Conservation (phyloP, 495 filamentous ascomycete species). For the Neurospora sp. region DNA sequence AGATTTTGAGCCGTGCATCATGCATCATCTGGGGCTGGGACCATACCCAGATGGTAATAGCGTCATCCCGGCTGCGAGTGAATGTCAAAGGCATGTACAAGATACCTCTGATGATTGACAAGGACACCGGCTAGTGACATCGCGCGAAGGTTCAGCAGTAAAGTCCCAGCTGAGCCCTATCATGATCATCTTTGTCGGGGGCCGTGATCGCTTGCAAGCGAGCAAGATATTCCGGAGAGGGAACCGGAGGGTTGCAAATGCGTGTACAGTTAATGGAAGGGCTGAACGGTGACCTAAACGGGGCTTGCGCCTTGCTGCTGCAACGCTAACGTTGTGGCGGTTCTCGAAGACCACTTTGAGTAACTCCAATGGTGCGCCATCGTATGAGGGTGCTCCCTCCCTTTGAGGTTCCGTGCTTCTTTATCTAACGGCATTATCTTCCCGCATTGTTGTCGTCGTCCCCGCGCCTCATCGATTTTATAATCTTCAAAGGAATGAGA, state of each 20-base stretch:
- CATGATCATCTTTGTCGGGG: neutral
- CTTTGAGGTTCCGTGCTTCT: neutral
- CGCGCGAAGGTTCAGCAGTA: neutral
- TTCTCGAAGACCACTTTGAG: neutral
- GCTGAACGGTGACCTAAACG: neutral
- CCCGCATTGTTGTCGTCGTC: neutral
- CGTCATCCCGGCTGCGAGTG: neutral
- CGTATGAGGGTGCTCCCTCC: neutral
- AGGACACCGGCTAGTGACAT: neutral
- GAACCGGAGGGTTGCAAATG: neutral
- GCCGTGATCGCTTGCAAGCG: neutral
- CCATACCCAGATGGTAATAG: neutral
- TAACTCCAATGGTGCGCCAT: neutral
- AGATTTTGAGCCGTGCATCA: neutral
- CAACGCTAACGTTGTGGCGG: neutral
- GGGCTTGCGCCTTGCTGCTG: neutral
- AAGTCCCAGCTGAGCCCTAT: neutral
- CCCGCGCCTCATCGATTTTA: neutral
- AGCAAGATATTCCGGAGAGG: neutral
- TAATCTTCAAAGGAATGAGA: neutral
- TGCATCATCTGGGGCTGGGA: neutral
- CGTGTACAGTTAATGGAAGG: neutral
- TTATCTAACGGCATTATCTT: neutral
- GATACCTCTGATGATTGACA: neutral
- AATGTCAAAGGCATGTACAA: neutral